Base-by-base conservation (phyloP, 169 alveolate species). In the Plasmodium gonderi region DNA sequence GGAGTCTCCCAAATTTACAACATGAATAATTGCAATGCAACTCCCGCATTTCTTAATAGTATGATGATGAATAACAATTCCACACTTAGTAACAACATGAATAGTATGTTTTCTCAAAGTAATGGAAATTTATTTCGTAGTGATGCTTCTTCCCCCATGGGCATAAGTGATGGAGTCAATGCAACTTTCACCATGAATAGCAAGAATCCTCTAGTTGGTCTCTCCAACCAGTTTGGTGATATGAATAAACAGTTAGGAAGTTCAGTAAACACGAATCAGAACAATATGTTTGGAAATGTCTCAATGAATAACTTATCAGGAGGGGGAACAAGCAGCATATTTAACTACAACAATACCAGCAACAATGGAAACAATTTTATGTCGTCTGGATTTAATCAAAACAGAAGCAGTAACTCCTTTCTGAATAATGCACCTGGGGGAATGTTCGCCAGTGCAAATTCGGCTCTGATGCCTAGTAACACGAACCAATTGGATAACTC, bases 71-170 rank as follows among this genome's bases (percentile, higher is more conserved):
- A 44, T 26, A 67, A 31, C 5, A 69, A 45, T 68, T 20, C 47
- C 64, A 29, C 54, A 14, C 51, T 68, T 31, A 40, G 23, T 2
- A 87, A 51, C 47, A 64, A 17, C n/a, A 0, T 64, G 4, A 38
- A 38, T 76, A 76, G 47, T 17, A 29, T 83, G 54, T 69, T 83
- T 83, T 6, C 36, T 47, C 29, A 47, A n/a, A 72, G 45, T 23
- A 65, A n/a, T 9, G 69, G 91, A 60, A 60, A n/a, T 23, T 1
- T 23, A 20, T 60, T 60, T n/a, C 72, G 40, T 4, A 6, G 38
- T 60, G 38, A 36, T 17, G 6, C 72, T 17, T 60, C 72, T 20
- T 60, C 72, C 72, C 1, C 72, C 7, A 14, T 2, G 17, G 72
- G 72, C 17, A 23, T 60, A 36, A 23, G 17, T 36, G 72, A 36